Percentiles rank a stretch among this genome's conserved stretches.
Conservation (phyloP, 768 basidiomycete genomes). For the Sporobolomyces phaffii region DNA sequence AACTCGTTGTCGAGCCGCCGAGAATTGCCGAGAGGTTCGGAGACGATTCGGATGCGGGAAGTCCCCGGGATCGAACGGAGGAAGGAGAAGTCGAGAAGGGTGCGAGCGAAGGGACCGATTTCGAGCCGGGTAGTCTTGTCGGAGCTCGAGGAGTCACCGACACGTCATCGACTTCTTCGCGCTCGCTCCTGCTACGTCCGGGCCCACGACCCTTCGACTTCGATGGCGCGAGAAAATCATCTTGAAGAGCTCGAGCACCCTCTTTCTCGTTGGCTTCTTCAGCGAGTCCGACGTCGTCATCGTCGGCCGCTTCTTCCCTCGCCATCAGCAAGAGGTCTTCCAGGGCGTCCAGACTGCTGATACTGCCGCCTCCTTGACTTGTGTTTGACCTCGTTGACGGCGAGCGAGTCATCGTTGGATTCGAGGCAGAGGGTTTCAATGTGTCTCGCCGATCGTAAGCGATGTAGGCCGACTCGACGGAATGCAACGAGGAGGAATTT, state of each 20-base stretch:
- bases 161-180: background rate
- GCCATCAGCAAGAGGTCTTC: slow-evolving; percentile 28
- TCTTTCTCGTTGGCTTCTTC: background rate
- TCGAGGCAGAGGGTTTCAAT: slow-evolving; percentile 17
- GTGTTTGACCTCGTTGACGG: background rate
- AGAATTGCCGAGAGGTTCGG: background rate
- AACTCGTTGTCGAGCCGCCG: background rate
- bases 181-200: no score
- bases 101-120: slow-evolving; percentile 12
- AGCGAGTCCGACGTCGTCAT: background rate
- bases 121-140: background rate
- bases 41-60: background rate
- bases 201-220: background rate
- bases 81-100: background rate
- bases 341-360: slow-evolving; percentile 18
- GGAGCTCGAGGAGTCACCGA: background rate
- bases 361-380: background rate
- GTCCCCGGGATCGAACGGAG: no score
- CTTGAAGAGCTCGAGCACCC: background rate
- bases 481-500: slow-evolving; percentile 1
- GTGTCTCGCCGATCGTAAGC: slow-evolving; percentile 14
- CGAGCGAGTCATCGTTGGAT: background rate
- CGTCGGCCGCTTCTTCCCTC: slow-evolving; percentile 4
- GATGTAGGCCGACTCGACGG: slow-evolving; percentile 6
- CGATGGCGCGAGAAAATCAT: background rate